Base-by-base conservation (phyloP, 495 filamentous ascomycete genomes). In the Lophiotrema nucula region DNA sequence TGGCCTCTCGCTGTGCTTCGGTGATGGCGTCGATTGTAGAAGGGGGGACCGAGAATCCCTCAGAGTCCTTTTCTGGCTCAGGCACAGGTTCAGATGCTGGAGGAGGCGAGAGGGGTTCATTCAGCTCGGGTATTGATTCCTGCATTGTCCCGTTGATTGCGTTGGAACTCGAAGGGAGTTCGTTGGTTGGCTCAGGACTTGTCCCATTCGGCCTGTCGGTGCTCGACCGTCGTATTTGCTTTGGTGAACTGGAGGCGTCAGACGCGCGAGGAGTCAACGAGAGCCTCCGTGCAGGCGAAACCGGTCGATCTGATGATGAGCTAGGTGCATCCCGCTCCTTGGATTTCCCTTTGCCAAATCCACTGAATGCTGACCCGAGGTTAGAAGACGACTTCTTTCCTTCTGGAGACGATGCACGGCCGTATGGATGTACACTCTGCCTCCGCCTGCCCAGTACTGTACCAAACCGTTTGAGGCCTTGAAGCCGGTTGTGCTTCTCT, bases 1-100 rank as follows among this genome's bases (percentile, higher is more conserved):
- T 77, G 37, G 88, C 88, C 73, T 95, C 90, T 62, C 80, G 83
- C 69, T 96, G 79, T 12, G 90, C 91, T 65, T 86, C 84, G 15
- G 87, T 86, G 47, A 95, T 96, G 22, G 91, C 88, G 67, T 96
- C 90, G 58, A 85, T 78, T 38, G 76, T 77, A 8, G 81, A 69
- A 16, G 83, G 78, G 16, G 87, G 87, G 21, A 92, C 81, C 16
- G 78, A 87, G 69, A 84, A 93, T 4, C 84, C 85, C 31, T 88
- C 85, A 0, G 77, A 69, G 64, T 87, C 84, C 53, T 79, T 77
- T 55, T 76, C 77, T 15, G 74, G 71, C 72, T 66, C 63, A 22
- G 41, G 44, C 28, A 27, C 22, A 2, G 53, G 43, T 16, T 53
- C 58, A 21, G 58, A 41, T 4, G 45, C 6, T 1, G 46, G 48